Percentiles rank a stretch among this genome's conserved stretches.
phyloP scores from a whole-genome alignment of 2,329 filamentous ascomycete species.

The Colletotrichum sp. region DNA sequence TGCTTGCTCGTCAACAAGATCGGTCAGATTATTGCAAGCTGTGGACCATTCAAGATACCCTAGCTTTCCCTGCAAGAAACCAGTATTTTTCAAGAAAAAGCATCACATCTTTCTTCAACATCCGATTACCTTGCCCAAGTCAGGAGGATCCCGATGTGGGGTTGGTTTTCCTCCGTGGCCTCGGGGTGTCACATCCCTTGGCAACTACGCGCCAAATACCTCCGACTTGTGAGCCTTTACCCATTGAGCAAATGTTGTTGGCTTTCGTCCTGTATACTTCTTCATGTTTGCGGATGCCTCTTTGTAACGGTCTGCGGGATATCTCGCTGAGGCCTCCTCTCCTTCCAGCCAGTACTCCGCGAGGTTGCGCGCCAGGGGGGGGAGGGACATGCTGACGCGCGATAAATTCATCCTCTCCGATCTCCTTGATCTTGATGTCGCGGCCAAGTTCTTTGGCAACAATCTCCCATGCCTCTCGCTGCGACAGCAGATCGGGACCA shows the following conservation, averaged over 20 bases:
- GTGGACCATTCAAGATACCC: not conserved
- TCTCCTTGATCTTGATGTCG: conserved; percentile 21
- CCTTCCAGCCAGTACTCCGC: not conserved
- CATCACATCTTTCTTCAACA: not conserved
- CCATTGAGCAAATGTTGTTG: not conserved
- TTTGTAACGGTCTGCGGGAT: not conserved
- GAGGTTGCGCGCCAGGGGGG: not conserved
- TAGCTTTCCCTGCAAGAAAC: not conserved
- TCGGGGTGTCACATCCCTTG: accelerated
- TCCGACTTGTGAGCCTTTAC: not conserved
- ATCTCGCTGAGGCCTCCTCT: not conserved
- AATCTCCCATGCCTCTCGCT: conserved; percentile 28
- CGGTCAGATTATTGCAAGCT: not conserved
- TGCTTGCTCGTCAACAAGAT: not conserved
- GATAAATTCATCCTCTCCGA: not conserved
- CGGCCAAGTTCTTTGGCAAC: conserved; percentile 35
- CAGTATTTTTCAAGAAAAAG: not conserved
- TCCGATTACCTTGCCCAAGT: not conserved
- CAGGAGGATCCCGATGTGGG: not conserved
- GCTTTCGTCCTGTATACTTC: not conserved
- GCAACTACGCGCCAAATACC: not conserved
- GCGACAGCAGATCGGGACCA: conserved; percentile 37
- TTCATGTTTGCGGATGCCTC: not conserved
- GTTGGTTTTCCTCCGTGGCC: not conserved
- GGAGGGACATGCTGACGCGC: not conserved